Evolutionary conservation across 768 basidiomycete genomes (phyloP), one percentile per base, ranked within the genome.

Genomic region (Ramaria sp.): DNA sequence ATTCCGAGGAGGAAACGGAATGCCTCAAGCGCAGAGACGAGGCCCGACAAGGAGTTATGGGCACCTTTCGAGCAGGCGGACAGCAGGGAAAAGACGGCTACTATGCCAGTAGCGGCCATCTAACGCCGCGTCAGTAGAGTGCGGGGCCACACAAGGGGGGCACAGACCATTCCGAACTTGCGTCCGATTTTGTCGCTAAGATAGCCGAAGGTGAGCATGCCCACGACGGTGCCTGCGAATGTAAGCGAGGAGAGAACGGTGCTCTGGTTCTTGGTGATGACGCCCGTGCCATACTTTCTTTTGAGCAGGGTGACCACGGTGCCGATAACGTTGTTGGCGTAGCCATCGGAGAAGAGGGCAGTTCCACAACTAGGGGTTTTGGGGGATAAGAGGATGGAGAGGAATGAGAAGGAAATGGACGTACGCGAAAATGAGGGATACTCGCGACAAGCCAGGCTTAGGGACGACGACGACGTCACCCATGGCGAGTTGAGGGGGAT

Each of bases 1-100:
- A 94, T 85, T 38, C 94, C 94, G 46, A 93, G 75, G 1, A 96
- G 69, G 74, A 94, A 94, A 7, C 91, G 82, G 72, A 83, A 90
- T 17, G 83, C 86, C 48, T 73, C 79, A 10, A 96, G 78, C 78
- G 93, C 91, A 41, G 80, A 75, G 53, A 94, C 72, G 66, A 89
- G 72, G 1, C 91, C 91, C 24, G 68, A 62, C n/a, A 86, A 64
- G 58, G 80, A 85, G 27, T 80, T 78, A 64, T 88, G 73, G 0
- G 87, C 87, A 42, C 93, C 93, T 52, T 81, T 75, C 2, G 90
- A 88, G 20, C 86, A 88, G 2, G 91, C 88, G 11, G 88, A 89
- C 22, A 95, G 78, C 15, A 73, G 80, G 17, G 90, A 87, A 72
- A 95, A 95, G 20, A 95, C 66, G 15, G 83, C 82, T 50, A 95